Evolutionary conservation across 2,329 filamentous ascomycete species (phyloP).

Genomic region (Claviceps pazoutovae): DNA sequence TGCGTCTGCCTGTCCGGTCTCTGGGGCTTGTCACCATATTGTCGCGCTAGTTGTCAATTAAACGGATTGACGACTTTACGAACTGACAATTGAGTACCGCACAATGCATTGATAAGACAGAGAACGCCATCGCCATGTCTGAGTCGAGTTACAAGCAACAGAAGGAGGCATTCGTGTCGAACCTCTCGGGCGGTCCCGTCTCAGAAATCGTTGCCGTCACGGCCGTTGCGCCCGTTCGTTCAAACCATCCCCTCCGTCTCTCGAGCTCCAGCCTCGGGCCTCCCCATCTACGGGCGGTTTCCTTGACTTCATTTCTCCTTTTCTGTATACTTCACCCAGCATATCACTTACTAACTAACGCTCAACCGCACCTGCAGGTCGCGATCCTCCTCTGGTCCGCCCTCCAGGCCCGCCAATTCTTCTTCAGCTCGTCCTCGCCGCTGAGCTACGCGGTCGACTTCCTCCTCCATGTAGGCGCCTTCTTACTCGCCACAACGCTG

Average conservation of each 20-base stretch:
- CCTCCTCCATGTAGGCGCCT: conserved; percentile 68
- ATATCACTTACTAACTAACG: too few species aligned
- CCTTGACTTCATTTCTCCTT: background rate
- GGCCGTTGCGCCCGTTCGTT: conserved; percentile 63
- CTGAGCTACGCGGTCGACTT: conserved; percentile 67
- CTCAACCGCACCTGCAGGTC: conserved; percentile 35
- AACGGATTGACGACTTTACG: too few species aligned
- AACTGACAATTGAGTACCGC: too few species aligned
- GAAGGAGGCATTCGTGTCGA: conserved; percentile 93
- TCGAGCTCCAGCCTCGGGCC: background rate
- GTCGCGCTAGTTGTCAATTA: too few species aligned
- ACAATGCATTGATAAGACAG: background rate
- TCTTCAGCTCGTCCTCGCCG: conserved; percentile 64
- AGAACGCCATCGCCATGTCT: conserved; percentile 18
- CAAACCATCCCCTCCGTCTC: background rate
- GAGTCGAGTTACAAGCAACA: conserved; percentile 63
- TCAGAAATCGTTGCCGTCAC: conserved; percentile 80
- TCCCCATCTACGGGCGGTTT: background rate
- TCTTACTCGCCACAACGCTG: conserved; percentile 73
- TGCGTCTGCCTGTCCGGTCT: too few species aligned
- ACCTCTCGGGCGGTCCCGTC: conserved; percentile 70
- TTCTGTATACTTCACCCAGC: too few species aligned
- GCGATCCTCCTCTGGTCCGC: conserved; percentile 79
- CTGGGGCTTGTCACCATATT: too few species aligned
- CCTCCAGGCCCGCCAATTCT: conserved; percentile 67